A percentile compares a stretch with the other conserved stretches of the same genome.
These are phyloP conservation scores for Sindora glabra DNA, from an alignment of 306 rosid species.

Conservation along the genomic window DNA sequence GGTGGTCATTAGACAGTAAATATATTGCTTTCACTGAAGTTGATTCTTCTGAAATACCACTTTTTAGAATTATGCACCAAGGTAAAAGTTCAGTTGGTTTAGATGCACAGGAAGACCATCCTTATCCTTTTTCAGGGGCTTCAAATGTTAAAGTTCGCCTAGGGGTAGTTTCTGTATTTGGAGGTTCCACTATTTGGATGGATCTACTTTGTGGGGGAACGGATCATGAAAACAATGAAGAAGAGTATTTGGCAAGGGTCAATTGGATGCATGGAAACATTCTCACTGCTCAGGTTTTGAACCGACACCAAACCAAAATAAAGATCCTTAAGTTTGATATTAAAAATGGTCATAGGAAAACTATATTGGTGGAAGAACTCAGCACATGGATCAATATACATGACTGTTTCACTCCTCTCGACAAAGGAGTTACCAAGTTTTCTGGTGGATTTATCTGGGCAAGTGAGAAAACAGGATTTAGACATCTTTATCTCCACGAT, in stretches of 20 bases:
- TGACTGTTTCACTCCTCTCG: slow-evolving; percentile 85
- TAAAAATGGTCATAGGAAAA: slow-evolving; percentile 54
- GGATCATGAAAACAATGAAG: slow-evolving; percentile 40
- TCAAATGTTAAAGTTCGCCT: slow-evolving; percentile 83
- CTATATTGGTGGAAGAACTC: slow-evolving; percentile 63
- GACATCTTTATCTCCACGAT: slow-evolving; percentile 85
- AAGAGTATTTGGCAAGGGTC: slow-evolving; percentile 88
- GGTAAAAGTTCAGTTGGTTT: slow-evolving; percentile 76
- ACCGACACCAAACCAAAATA: slow-evolving; percentile 71
- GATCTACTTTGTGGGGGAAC: slow-evolving; percentile 74
- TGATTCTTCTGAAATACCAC: slow-evolving; percentile 83
- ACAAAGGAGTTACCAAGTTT: slow-evolving; percentile 56
- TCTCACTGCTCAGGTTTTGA: slow-evolving; percentile 76
- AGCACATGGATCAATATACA: slow-evolving; percentile 71
- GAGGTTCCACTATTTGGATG: slow-evolving; percentile 85
- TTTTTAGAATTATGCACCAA: slow-evolving; percentile 86
- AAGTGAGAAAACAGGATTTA: slow-evolving; percentile 87
- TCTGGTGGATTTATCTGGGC: slow-evolving; percentile 95
- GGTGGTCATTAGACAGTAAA: slow-evolving; percentile 95
- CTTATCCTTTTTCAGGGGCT: slow-evolving; percentile 93
- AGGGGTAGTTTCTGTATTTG: slow-evolving; percentile 68
- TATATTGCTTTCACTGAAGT: slow-evolving; percentile 91
- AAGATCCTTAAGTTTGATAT: slow-evolving; percentile 70
- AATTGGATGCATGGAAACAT: slow-evolving; percentile 80
- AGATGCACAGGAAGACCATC: slow-evolving; percentile 96